Base-by-base conservation (phyloP, 2,329 filamentous ascomycete species). In the Iodosphaeria phyllophila region DNA sequence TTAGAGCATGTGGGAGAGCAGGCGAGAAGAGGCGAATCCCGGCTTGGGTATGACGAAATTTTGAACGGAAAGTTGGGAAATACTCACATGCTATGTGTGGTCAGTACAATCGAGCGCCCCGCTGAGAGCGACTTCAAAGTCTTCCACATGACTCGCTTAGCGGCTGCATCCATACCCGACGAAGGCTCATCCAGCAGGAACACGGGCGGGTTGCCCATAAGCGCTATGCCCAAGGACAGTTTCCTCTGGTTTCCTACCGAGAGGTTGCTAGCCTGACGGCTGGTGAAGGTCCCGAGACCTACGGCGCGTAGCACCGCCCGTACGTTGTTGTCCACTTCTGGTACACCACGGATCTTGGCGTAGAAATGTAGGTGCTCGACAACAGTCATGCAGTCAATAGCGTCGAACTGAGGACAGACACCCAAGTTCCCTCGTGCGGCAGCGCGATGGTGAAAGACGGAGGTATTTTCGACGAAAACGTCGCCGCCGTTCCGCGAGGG, bases 171-270 rank as follows among this genome's bases (percentile, higher is more conserved):
- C 54, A 93, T 77, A 1, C 84, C 83, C 0, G 74, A 83, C 1
- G 69, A 78, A 0, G 86, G 86, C 43, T 93, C 86, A 40, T 95
- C 86, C 2, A 93, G 71, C 0, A 93, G 59, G 1, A 95, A 56
- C 0, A 92, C 83, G 0, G 73, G 69, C 0, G 84, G 84, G 38
- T 93, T 92, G 4, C 84, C 86, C 64, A 92, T 92, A 2, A 95
- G 55, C 0, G 86, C 84, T 28, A 93, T 92, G 3, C 77, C 84
- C 0, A 93, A 62, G 11, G 71, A 80, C 1, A 95, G 56, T 48
- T 93, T 95, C n/a, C 84, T 64, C 54, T 91, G 91, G 52, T 92
- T 93, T 16, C 86, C 86, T 6, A 86, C 84, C 0, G 77, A 86
- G 0, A 93, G 61, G 22, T 77, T 75, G 27, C 65, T 61, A 0